These are phyloP conservation scores for Osmanthus fragrans DNA, from an alignment of 257 asterid genomes.

Conservation along the genomic window DNA sequence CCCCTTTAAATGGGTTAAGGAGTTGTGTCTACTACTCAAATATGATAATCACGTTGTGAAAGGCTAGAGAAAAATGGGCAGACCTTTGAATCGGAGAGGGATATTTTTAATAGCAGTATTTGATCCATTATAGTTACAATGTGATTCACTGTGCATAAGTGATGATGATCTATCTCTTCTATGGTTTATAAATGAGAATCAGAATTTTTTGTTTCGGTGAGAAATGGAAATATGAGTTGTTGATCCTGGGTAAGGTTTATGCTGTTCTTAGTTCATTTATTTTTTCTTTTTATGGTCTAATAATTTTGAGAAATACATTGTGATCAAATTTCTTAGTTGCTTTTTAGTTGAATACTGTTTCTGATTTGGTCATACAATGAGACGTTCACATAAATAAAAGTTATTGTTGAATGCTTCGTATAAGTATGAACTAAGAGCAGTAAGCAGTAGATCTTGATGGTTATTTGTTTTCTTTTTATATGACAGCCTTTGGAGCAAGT, in stretches of 20 bases:
- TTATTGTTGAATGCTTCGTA: neutral
- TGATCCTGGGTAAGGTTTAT: neutral
- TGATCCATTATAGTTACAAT: neutral
- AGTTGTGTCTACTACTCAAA: neutral
- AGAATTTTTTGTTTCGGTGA: neutral
- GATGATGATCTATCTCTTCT: neutral
- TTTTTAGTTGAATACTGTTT: neutral
- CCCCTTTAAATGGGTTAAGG: neutral
- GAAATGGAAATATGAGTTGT: neutral
- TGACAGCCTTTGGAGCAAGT: slow-evolving; percentile 59
- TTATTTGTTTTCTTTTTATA: slow-evolving; percentile 11
- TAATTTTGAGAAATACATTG: neutral
- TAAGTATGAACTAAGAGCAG: neutral
- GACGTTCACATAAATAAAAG: neutral
- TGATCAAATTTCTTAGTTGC: neutral
- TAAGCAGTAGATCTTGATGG: neutral
- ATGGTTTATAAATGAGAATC: neutral
- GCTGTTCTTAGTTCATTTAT: neutral
- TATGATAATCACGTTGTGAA: neutral
- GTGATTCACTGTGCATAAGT: neutral
- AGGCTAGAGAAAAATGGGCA: neutral
- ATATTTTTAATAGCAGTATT: neutral
- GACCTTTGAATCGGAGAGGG: neutral
- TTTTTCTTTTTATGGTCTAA: neutral
- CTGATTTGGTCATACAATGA: neutral